Evolutionary conservation across 2,329 filamentous ascomycete genomes (phyloP), one percentile per base, ranked within the genome.

Genomic region (Xylaria sp.): DNA sequence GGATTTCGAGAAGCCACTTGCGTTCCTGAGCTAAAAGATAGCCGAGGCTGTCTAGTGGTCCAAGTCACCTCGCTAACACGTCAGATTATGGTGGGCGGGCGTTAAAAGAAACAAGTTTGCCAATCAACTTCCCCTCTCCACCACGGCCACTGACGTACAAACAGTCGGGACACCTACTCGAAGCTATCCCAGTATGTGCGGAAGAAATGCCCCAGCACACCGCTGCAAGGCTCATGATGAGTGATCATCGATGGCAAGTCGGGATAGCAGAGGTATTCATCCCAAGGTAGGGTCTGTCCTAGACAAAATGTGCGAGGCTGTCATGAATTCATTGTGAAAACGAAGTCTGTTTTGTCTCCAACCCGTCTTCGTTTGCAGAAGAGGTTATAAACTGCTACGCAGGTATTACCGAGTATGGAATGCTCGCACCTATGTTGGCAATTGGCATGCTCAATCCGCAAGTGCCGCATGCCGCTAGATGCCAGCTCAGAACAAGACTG

Each of bases 51-150:
- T 31, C 39, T 46, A 56, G 54, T 52, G 51, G 60, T 64, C 56
- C 52, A 58, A 65, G 65, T 55, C 44, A 63, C 34, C 59, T 56
- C 56, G 31, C 59, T 56, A 66, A 65, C 69, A 71, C 69, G 69
- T 71, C 66, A 69, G 69, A 69, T 66, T 54, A 48, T 63, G 39
- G 60, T 60, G 39, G 48, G 61, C 61, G 48, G 55, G 61, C 61
- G 48, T 55, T 50, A 48, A 65, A 55, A 46, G 20, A 54, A 44
- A 34, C 34, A 37, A 54, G 13, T 28, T n/a, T n/a, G 46, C 52
- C 58, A 56, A 66, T 69, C 54, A 59, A 28, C 37, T 39, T 31
- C 44, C 46, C 37, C 25, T 46, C 48, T 28, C 41, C 13, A 18
- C 34, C 34, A 37, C 34, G 34, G 7, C 54, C 37, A 46, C 18